These are phyloP conservation scores for Pulveroboletus ravenelii DNA, from an alignment of 768 basidiomycete genomes.

Conservation along the genomic window DNA sequence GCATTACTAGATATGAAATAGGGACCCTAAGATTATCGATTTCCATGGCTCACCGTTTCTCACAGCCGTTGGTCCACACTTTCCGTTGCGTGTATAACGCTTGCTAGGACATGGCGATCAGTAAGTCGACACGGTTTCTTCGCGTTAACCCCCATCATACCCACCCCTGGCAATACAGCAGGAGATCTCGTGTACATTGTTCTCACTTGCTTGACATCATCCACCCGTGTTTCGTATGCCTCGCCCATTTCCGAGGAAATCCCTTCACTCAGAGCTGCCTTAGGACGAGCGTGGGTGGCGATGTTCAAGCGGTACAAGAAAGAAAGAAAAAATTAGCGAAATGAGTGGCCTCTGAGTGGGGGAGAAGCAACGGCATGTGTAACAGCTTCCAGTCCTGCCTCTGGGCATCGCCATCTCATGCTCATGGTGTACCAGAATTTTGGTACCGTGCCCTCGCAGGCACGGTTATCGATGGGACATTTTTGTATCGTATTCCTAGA, in stretches of 20 bases:
- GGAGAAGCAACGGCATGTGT: slow-evolving; percentile 23
- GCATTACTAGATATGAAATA: slow-evolving; percentile 28
- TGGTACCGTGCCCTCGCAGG: slow-evolving; percentile 13
- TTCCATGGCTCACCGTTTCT: not conserved
- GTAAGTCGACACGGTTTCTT: slow-evolving; percentile 3
- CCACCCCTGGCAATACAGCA: slow-evolving; percentile 2
- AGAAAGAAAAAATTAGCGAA: slow-evolving; percentile 16
- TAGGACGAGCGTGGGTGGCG: slow-evolving; percentile 2
- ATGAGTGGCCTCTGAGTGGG: slow-evolving; percentile 28
- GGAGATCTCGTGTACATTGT: slow-evolving; percentile 5
- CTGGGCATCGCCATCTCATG: slow-evolving; percentile 21
- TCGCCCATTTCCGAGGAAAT: slow-evolving; percentile 23
- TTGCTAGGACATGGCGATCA: not conserved
- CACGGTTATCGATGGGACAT: slow-evolving; percentile 11
- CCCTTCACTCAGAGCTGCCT: not conserved
- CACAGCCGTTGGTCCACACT: slow-evolving; percentile 12
- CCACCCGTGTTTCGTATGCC: not conserved
- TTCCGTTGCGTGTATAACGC: slow-evolving; percentile 3
- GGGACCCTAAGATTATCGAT: slow-evolving; percentile 25
- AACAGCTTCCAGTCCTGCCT: slow-evolving; percentile 25
- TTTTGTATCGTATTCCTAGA: slow-evolving; percentile 11
- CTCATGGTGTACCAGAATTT: slow-evolving; percentile 5
- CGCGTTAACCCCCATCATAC: slow-evolving; percentile 4
- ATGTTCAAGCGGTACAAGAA: slow-evolving; percentile 14
- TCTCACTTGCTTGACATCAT: slow-evolving; percentile 2